Percentiles rank a stretch among this genome's conserved stretches.
Conservation (phyloP, 2,329 filamentous ascomycete genomes). For the Rachicladosporium sp. region DNA sequence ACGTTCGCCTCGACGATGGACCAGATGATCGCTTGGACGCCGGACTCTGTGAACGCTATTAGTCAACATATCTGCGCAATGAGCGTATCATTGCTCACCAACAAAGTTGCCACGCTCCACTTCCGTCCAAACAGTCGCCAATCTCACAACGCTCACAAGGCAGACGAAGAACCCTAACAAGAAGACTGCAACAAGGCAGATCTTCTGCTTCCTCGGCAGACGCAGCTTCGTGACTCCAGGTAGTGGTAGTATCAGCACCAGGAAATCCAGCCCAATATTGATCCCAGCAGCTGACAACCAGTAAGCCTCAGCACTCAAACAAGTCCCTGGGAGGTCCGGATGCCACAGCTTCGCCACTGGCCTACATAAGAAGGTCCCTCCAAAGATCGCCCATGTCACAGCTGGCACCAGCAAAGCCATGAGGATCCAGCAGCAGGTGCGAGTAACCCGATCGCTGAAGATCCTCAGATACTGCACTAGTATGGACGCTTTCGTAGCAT, state of each 20-base stretch:
- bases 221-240: slow-evolving; percentile 29
- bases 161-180: slow-evolving; percentile 28
- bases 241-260: slow-evolving; percentile 33
- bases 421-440: slow-evolving; percentile 27
- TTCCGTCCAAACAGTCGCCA: slow-evolving; percentile 13
- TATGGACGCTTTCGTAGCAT: slow-evolving; percentile 35
- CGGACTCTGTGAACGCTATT: slow-evolving; percentile 13
- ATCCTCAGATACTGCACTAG: slow-evolving; percentile 38
- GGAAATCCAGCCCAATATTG: slow-evolving; percentile 33
- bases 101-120: slow-evolving; percentile 13
- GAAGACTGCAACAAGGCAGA: slow-evolving; percentile 31
- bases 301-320: slow-evolving; percentile 27
- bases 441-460: slow-evolving; percentile 26
- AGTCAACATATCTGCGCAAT: slow-evolving; percentile 6
- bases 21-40: slow-evolving; percentile 30
- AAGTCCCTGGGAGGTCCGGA: slow-evolving; percentile 20
- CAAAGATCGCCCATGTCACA: slow-evolving; percentile 22
- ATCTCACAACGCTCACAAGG: slow-evolving; percentile 14
- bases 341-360: slow-evolving; percentile 32
- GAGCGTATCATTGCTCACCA: background rate
- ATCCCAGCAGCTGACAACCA: slow-evolving; percentile 34
- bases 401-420: slow-evolving; percentile 20
- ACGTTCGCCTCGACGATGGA: slow-evolving; percentile 31
- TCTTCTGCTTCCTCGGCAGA: slow-evolving; percentile 31
- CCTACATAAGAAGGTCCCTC: slow-evolving; percentile 29